Conservation (phyloP, 2,329 filamentous ascomycete genomes). For the Aureobasidium namibiae region DNA sequence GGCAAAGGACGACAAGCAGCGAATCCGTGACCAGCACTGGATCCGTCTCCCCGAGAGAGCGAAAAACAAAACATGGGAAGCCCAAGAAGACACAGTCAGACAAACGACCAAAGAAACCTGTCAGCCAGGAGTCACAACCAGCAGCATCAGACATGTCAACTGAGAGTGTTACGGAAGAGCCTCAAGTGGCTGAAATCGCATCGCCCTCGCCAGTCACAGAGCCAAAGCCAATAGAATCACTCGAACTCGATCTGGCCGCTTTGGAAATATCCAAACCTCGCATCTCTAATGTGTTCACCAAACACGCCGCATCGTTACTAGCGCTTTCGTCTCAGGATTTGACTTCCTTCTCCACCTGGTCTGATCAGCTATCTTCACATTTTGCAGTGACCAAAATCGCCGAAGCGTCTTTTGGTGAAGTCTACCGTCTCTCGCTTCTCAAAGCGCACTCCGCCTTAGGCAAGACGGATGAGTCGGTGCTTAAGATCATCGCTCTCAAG, state of each 20-base stretch:
- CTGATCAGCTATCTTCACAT: slow-evolving; percentile 31
- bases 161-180: background rate
- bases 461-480: slow-evolving; percentile 33
- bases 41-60: background rate
- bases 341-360: slow-evolving; percentile 34
- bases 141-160: background rate
- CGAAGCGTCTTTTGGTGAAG: slow-evolving; percentile 59
- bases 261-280: background rate
- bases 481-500: slow-evolving; percentile 38
- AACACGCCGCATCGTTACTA: slow-evolving; percentile 23
- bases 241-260: background rate
- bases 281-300: slow-evolving; percentile 13
- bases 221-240: background rate
- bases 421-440: slow-evolving; percentile 48
- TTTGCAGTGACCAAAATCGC: slow-evolving; percentile 53
- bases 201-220: background rate
- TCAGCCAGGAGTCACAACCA: background rate
- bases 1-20: background rate
- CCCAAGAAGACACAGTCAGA: background rate
- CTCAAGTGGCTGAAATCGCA: background rate
- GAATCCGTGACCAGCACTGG: background rate
- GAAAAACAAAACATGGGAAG: slow-evolving; percentile 8
- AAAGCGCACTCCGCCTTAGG: slow-evolving; percentile 17
- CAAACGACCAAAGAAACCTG: background rate
- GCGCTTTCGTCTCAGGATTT: slow-evolving; percentile 25